A percentile compares a stretch with the other conserved stretches of the same genome.
phyloP scores from a whole-genome alignment of 371 early-diverging fungal genomes.

The Mortierella sp. region DNA sequence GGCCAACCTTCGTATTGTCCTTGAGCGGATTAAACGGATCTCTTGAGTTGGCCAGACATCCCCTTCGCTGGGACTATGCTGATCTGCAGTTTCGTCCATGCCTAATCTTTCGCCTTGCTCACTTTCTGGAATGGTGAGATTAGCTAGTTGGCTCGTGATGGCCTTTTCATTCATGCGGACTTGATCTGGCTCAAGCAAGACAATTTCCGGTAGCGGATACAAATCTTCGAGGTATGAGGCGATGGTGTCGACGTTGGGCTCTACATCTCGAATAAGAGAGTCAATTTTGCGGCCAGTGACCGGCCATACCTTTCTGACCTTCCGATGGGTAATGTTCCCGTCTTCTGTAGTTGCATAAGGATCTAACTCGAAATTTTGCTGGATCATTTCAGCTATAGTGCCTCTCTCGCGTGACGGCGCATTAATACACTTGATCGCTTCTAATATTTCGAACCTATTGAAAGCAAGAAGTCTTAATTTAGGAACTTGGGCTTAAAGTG shows the following conservation, averaged over 20 bases:
- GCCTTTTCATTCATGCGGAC: neutral
- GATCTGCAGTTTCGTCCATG: neutral
- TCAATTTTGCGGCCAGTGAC: conserved; percentile 8
- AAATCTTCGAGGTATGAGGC: conserved; percentile 11
- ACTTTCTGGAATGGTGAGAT: conserved; percentile 11
- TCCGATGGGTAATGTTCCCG: neutral
- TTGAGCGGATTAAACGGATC: conserved; percentile 13
- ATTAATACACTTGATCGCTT: conserved; percentile 8
- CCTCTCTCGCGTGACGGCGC: conserved; percentile 9
- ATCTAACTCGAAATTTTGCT: conserved; percentile 15
- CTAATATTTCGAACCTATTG: conserved; percentile 19
- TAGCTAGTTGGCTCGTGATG: conserved; percentile 4
- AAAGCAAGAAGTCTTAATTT: neutral
- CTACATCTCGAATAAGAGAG: conserved; percentile 4
- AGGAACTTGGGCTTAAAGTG: neutral
- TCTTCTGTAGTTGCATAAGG: conserved; percentile 6
- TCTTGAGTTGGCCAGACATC: conserved; percentile 33
- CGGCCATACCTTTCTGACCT: conserved; percentile 9
- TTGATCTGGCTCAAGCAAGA: neutral
- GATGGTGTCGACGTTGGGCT: conserved; percentile 7
- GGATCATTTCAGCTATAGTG: conserved; percentile 10
- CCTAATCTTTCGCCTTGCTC: neutral
- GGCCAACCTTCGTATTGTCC: conserved; percentile 28
- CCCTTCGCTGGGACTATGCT: neutral
- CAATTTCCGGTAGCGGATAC: conserved; percentile 24